Evolutionary conservation across 1,284 basidiomycete species (phyloP).

Genomic region (Ceratobasidium sp.): DNA sequence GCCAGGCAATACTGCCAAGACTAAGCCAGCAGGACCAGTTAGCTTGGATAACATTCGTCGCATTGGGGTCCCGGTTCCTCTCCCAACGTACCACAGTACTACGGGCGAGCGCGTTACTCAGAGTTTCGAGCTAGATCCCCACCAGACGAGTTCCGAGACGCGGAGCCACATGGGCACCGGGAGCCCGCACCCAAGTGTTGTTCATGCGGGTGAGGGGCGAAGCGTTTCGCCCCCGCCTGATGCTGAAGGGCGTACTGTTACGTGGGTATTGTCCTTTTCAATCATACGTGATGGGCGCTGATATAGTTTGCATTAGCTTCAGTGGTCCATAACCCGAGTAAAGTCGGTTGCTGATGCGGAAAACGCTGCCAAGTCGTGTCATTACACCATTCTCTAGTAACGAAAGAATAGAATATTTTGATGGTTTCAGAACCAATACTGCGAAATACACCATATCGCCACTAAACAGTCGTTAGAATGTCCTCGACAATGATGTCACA

Average conservation of each 20-base stretch:
- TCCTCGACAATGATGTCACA: slow-evolving; percentile 38
- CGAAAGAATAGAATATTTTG: slow-evolving; percentile 1
- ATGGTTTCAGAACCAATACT: not conserved
- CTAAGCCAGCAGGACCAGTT: not conserved
- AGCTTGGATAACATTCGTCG: slow-evolving; percentile 18
- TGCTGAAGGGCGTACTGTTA: slow-evolving; percentile 10
- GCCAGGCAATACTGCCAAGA: not conserved
- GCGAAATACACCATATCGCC: not conserved
- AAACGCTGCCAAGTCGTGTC: not conserved
- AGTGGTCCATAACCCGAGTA: not conserved
- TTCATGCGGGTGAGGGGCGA: not conserved
- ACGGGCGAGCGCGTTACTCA: not conserved
- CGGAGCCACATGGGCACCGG: not conserved
- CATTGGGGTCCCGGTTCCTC: slow-evolving; percentile 10
- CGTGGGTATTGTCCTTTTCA: not conserved
- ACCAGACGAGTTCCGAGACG: not conserved
- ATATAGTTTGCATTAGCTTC: not conserved
- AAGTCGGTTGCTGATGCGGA: not conserved
- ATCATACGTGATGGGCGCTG: no score
- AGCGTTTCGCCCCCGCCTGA: not conserved
- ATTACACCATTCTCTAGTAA: no score
- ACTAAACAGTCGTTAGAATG: slow-evolving; percentile 28
- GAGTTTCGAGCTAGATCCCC: not conserved
- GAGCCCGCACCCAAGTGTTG: not conserved
- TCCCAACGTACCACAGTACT: slow-evolving; percentile 2